These are phyloP conservation scores for Fusarium duplospermum DNA, from an alignment of 2,329 filamentous ascomycete genomes.

Conservation along the genomic window DNA sequence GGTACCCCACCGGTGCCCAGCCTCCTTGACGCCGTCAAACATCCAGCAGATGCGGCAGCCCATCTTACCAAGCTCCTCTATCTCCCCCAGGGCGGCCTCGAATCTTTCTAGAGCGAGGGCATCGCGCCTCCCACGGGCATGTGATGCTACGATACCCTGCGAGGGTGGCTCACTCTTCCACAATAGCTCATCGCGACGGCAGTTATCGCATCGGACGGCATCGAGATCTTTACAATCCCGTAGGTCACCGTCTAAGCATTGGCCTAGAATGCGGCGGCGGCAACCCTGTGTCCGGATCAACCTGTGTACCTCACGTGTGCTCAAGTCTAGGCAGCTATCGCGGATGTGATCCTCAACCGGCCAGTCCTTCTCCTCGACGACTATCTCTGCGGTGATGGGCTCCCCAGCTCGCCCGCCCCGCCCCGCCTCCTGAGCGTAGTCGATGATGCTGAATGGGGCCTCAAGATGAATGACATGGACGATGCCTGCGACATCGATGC, in stretches of 20 bases:
- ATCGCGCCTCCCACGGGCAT: not conserved
- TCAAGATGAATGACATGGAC: not conserved
- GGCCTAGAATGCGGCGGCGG: not conserved
- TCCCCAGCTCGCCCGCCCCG: not conserved
- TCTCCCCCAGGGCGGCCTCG: not conserved
- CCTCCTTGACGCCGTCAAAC: not conserved
- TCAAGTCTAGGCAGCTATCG: not conserved
- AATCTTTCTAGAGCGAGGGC: not conserved
- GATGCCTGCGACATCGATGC: not conserved
- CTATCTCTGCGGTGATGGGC: not conserved
- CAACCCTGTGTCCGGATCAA: not conserved
- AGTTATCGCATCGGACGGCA: constrained; percentile 1
- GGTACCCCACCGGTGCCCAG: not conserved
- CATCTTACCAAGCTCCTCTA: not conserved
- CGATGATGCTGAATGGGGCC: not conserved
- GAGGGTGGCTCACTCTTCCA: constrained; percentile 3
- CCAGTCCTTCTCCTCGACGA: not conserved
- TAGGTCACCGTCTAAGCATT: constrained; percentile 4
- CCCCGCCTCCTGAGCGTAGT: not conserved
- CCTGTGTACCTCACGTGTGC: not conserved
- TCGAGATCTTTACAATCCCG: constrained; percentile 6
- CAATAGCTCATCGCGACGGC: constrained; percentile 3
- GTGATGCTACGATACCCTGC: not conserved
- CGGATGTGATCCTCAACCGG: not conserved
- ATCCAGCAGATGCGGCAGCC: not conserved